A percentile compares a stretch with the other conserved stretches of the same genome.
Evolutionary conservation across 768 basidiomycete genomes (phyloP).

Genomic region (Suillus hirtellus): DNA sequence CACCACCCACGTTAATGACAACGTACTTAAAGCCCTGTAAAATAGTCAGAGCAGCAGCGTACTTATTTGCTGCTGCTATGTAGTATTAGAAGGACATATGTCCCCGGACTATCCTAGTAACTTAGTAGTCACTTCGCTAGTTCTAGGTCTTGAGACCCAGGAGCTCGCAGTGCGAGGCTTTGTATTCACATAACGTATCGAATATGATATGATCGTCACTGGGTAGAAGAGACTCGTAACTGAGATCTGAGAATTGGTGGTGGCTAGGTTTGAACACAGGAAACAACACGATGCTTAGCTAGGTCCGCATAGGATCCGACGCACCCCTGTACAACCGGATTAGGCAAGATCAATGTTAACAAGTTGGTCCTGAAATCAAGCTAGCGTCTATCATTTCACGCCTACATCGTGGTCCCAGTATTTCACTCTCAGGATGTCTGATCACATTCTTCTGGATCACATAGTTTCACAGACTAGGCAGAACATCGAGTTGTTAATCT

Average conservation of each 20-base stretch:
- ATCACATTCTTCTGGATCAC: constrained; percentile 31
- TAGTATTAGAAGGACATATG: neutral
- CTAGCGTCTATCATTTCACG: neutral
- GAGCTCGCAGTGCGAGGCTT: neutral
- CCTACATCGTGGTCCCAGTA: neutral
- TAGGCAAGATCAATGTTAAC: neutral
- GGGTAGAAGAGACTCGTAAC: neutral
- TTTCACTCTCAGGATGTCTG: constrained; percentile 21
- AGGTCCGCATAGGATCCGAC: neutral
- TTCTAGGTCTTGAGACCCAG: neutral
- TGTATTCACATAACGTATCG: neutral
- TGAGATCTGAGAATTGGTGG: neutral
- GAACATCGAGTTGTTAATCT: constrained; percentile 47
- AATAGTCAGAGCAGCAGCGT: neutral
- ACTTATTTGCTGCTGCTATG: neutral
- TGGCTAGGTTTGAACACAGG: neutral
- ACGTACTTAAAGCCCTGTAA: neutral
- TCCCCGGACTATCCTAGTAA: neutral
- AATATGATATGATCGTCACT: neutral
- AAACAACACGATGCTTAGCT: neutral
- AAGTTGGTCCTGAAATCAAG: neutral
- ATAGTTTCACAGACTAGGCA: constrained; percentile 47
- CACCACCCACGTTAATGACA: neutral
- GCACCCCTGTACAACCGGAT: neutral
- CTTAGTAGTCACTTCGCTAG: neutral